Evolutionary conservation across 2,329 filamentous ascomycete genomes (phyloP).

Genomic region (Alternaria arbusti): DNA sequence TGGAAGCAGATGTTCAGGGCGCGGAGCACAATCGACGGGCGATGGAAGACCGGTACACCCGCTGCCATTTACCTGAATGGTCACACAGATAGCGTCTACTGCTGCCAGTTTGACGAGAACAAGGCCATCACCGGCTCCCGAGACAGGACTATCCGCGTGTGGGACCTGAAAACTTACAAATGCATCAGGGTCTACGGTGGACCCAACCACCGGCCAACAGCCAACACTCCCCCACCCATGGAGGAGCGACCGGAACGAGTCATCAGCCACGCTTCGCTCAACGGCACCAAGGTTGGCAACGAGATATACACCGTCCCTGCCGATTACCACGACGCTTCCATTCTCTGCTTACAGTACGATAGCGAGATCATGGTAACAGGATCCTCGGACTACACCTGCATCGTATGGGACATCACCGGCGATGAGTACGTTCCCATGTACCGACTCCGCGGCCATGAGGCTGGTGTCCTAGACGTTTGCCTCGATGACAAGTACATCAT

Average conservation of each 20-base stretch:
- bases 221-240: slow-evolving; percentile 56
- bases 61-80: slow-evolving; percentile 89
- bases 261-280: slow-evolving; percentile 54
- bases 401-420: slow-evolving; percentile 89
- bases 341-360: slow-evolving; percentile 94
- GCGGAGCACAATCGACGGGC: slow-evolving; percentile 74
- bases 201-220: slow-evolving; percentile 65
- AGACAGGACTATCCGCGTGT: slow-evolving; percentile 93
- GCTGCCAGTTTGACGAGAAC: slow-evolving; percentile 95
- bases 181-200: slow-evolving; percentile 86
- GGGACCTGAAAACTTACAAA: slow-evolving; percentile 88
- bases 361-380: slow-evolving; percentile 92
- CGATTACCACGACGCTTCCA: slow-evolving; percentile 85
- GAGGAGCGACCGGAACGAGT: slow-evolving; percentile 52
- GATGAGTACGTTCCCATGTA: slow-evolving; percentile 68
- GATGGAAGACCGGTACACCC: slow-evolving; percentile 81
- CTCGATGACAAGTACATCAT: slow-evolving; percentile 93
- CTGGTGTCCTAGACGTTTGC: slow-evolving; percentile 90
- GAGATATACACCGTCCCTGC: slow-evolving; percentile 54
- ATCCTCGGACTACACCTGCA: slow-evolving; percentile 89
- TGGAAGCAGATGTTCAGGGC: slow-evolving; percentile 88
- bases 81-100: slow-evolving; percentile 96
- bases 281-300: slow-evolving; percentile 55
- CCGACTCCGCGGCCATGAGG: slow-evolving; percentile 78
- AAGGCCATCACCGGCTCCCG: slow-evolving; percentile 98